phyloP scores from a whole-genome alignment of 345 rosid species.

The Brassica incana region DNA sequence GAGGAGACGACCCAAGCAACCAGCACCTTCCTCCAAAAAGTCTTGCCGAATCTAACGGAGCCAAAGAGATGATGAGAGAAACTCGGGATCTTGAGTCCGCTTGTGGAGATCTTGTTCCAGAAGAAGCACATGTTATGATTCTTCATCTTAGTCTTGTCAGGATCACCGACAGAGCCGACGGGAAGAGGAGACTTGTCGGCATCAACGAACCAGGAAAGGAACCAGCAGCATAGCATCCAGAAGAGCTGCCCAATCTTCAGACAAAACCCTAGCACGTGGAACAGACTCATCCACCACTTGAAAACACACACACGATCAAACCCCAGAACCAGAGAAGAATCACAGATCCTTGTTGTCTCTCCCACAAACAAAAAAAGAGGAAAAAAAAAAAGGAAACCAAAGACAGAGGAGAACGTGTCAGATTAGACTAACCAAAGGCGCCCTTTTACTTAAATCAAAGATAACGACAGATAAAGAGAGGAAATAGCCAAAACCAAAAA shows the following conservation, averaged over 20 bases:
- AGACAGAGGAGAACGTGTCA: conserved; percentile 39
- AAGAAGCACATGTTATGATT: conserved; percentile 59
- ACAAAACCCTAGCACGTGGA: conserved; percentile 75
- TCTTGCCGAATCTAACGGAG: conserved; percentile 50
- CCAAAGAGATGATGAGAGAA: conserved; percentile 55
- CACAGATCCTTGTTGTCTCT: conserved; percentile 33
- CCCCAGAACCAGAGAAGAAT: background rate
- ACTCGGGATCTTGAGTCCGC: conserved; percentile 55
- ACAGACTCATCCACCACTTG: conserved; percentile 67
- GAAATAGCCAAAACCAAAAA: background rate
- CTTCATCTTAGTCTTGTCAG: conserved; percentile 37
- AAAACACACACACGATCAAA: background rate
- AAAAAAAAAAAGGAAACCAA: conserved; percentile 6
- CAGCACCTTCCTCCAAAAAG: conserved; percentile 68
- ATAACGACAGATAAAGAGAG: conserved; percentile 19
- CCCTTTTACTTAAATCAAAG: conserved; percentile 22
- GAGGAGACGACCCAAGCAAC: conserved; percentile 61
- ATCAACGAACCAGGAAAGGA: conserved; percentile 61
- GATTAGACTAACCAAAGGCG: conserved; percentile 11
- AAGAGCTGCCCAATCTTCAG: conserved; percentile 77
- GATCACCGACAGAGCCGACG: conserved; percentile 41
- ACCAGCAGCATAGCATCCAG: conserved; percentile 87
- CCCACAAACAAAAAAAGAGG: conserved; percentile 33
- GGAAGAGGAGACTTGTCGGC: conserved; percentile 52
- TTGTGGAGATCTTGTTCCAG: conserved; percentile 38